A percentile compares a stretch with the other conserved stretches of the same genome.
Conservation (phyloP, 2,329 filamentous ascomycete genomes). For the Colletotrichum higginsianum region DNA sequence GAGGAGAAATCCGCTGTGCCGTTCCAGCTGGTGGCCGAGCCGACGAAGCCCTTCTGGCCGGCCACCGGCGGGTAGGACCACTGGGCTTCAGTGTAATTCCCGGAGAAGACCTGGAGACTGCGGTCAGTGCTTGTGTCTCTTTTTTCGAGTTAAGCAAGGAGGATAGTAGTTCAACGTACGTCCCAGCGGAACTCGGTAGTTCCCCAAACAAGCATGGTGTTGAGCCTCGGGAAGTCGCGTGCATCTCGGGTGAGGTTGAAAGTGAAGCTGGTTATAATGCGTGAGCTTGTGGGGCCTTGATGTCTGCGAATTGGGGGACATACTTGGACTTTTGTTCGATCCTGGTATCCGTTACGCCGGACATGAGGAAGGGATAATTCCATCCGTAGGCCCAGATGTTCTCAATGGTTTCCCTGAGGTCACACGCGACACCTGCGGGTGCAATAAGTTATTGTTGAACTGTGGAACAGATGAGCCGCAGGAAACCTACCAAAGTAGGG, state of each 20-base stretch:
- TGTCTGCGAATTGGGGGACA: not conserved
- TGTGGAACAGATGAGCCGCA: too few relatives aligned
- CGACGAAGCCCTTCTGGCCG: conserved; percentile 58
- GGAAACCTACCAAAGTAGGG: conserved; percentile 49
- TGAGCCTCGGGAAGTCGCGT: conserved; percentile 41
- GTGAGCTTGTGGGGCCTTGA: not conserved
- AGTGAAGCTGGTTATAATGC: not conserved
- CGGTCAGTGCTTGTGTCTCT: not conserved
- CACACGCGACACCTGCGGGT: conserved; percentile 28
- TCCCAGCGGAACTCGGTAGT: conserved; percentile 48
- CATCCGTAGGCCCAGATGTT: conserved; percentile 26
- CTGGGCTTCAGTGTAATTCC: conserved; percentile 54
- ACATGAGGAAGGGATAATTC: conserved; percentile 3
- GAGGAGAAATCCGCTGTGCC: not conserved
- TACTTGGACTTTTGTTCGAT: conserved; percentile 23
- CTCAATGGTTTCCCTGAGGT: conserved; percentile 35
- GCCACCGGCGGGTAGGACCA: conserved; percentile 59
- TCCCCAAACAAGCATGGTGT: not conserved
- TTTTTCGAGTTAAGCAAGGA: too few relatives aligned
- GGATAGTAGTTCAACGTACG: not conserved
- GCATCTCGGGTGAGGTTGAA: conserved; percentile 34
- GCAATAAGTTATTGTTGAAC: too few relatives aligned
- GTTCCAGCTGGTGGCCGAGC: conserved; percentile 55
- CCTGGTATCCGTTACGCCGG: not conserved
- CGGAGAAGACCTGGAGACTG: conserved; percentile 52